These are phyloP conservation scores for Saturnispora dispora DNA, from an alignment of 805 yeast genomes.

Conservation along the genomic window DNA sequence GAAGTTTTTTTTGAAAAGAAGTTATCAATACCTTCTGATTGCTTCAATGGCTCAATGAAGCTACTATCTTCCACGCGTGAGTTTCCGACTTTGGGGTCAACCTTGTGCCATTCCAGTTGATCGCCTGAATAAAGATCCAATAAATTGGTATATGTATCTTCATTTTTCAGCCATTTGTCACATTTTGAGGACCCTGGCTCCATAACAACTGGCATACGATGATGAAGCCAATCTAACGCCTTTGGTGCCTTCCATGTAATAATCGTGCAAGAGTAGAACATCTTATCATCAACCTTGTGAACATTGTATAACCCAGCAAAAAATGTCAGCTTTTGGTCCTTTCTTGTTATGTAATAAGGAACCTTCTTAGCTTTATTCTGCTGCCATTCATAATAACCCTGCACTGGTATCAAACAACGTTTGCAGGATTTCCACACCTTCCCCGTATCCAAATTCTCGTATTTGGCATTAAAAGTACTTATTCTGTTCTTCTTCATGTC, in stretches of 20 bases:
- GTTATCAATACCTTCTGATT: neutral
- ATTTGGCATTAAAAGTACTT: conserved; percentile 65
- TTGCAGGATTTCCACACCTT: conserved; percentile 49
- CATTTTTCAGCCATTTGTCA: conserved; percentile 51
- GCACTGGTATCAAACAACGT: conserved; percentile 69
- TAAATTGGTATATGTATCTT: conserved; percentile 25
- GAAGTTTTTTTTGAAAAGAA: neutral
- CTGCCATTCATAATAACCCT: conserved; percentile 85
- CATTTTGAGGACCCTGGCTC: conserved; percentile 37
- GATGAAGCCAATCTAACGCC: conserved; percentile 59
- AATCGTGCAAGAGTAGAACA: conserved; percentile 49
- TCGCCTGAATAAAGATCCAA: neutral
- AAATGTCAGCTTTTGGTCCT: conserved; percentile 44
- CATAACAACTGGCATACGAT: conserved; percentile 68
- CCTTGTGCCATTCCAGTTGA: conserved; percentile 44
- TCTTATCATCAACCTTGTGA: conserved; percentile 19
- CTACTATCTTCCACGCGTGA: conserved; percentile 38
- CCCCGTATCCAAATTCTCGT: conserved; percentile 45
- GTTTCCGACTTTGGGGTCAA: conserved; percentile 57
- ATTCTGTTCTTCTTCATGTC: conserved; percentile 29
- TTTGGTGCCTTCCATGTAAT: conserved; percentile 65
- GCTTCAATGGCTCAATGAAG: conserved; percentile 23
- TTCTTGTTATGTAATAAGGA: conserved; percentile 60
- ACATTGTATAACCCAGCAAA: conserved; percentile 50
- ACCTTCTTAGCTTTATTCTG: conserved; percentile 28